These are phyloP conservation scores for Setomelanomma holmii DNA, from an alignment of 2,329 filamentous ascomycete genomes.

Conservation along the genomic window DNA sequence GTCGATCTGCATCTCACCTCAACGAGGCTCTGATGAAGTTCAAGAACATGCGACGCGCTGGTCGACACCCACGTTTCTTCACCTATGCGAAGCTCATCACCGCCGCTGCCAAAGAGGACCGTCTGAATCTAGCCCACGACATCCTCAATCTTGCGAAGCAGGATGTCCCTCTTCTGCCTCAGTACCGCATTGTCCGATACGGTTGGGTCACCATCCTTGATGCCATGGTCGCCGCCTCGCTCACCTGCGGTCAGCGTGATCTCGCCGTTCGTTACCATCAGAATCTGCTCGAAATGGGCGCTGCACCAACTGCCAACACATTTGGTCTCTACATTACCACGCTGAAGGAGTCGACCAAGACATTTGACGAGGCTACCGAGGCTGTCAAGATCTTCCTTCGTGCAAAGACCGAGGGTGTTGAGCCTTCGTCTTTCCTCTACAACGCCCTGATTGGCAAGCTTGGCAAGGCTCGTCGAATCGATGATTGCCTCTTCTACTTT, in stretches of 20 bases:
- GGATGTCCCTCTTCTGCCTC: slow-evolving; percentile 83
- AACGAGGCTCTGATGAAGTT: slow-evolving; percentile 84
- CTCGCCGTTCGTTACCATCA: slow-evolving; percentile 88
- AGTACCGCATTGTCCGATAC: slow-evolving; percentile 88
- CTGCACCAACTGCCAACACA: slow-evolving; percentile 93
- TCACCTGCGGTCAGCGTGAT: slow-evolving; percentile 80
- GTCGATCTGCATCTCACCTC: slow-evolving; percentile 74
- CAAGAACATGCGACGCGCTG: slow-evolving; percentile 90
- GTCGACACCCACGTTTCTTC: slow-evolving; percentile 92
- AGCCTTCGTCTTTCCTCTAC: slow-evolving; percentile 96
- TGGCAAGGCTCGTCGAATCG: slow-evolving; percentile 95
- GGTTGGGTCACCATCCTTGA: slow-evolving; percentile 97
- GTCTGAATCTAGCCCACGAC: slow-evolving; percentile 82
- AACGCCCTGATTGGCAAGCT: slow-evolving; percentile 98
- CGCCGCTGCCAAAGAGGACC: slow-evolving; percentile 83
- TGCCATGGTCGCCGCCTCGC: slow-evolving; percentile 91
- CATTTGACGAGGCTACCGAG: slow-evolving; percentile 95
- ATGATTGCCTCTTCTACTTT: slow-evolving; percentile 98
- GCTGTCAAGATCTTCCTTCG: slow-evolving; percentile 97
- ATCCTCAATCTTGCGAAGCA: slow-evolving; percentile 87
- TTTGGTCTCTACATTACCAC: slow-evolving; percentile 99
- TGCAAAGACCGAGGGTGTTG: slow-evolving; percentile 90
- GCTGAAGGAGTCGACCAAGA: slow-evolving; percentile 95
- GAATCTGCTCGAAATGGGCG: slow-evolving; percentile 88
- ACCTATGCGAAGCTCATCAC: slow-evolving; percentile 96